Evolutionary conservation across 2,329 filamentous ascomycete species (phyloP), one percentile per base, ranked within the genome.

Genomic region (Aspergillus intermedius): DNA sequence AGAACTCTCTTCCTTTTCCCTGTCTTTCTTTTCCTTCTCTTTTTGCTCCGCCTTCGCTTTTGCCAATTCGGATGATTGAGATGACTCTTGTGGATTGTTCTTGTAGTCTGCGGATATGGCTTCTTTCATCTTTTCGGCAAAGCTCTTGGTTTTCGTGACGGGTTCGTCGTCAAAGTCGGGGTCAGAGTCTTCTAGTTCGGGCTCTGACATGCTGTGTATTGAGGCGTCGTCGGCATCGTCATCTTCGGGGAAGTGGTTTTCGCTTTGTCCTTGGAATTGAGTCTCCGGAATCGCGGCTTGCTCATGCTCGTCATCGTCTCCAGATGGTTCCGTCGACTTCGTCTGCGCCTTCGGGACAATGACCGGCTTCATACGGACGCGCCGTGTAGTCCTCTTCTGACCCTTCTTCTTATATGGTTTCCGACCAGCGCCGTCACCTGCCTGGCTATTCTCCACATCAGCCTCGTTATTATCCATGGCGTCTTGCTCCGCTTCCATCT

Each of bases 381-480:
- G 58, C 45, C 70, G 65, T 1, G 74, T 77, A 5, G 72, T 74
- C 42, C 74, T 64, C 53, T 77, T 77, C 52, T 75, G 74, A 2
- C 73, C 73, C 54, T 71, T 75, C 60, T 76, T 76, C 58, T 73
- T 75, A 59, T 65, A 74, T 12, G 49, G 48, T n/a, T 49, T 56
- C 12, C 49, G 56, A 10, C 53, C 46, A 5, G 34, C 25, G 21
- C 56, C 37, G 12, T 56, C 45, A 15, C 47, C 54, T 4, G 49
- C 45, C 45, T 74, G 71, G 37, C 65, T 72, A 51, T 74, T 68
- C 12, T 61, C 56, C 5, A 70, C 62, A 13, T 67, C 57, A 10
- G 67, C 56, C 23, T 60, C 56, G 9, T 21, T 9, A 40, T 19
- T 21, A 5, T 40, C 10, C 28, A 61, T 45, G 3, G 55, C 62